Base-by-base conservation (phyloP, 768 basidiomycete species). In the Russula olivacea region DNA sequence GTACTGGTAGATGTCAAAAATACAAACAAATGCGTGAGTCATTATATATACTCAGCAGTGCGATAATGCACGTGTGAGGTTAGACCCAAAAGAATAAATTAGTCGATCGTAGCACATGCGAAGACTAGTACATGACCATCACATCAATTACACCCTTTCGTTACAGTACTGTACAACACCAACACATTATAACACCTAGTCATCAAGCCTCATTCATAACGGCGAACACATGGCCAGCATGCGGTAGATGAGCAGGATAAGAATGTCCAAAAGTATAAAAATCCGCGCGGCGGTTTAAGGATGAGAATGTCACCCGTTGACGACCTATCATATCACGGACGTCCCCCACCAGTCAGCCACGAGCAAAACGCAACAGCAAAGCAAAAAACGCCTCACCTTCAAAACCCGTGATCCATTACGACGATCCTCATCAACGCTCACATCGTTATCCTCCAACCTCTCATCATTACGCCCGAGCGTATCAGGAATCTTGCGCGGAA, bases 311-410 rank as follows among this genome's bases (percentile, higher is more conserved):
- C 51, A 68, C 23, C 34, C 45, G 38, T 66, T 66, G 36, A 68
- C 59, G 41, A 63, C 58, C 66, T 69, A 55, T n/a, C 47, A 21
- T 15, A n/a, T n/a, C n/a, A n/a, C n/a, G 8, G 5, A 30, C 6
- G 30, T 12, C 10, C 41, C 12, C 19, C 28, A 19, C 25, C 14
- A 19, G 19, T 47, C 21, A 47, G 45, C 45, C 11, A 47, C n/a
- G 43, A 8, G 43, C 21, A 0, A 21, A 23, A 12, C n/a, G 11
- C 30, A 32, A 2, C 32, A 34, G 19, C 3, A 38, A 36, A 23
- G n/a, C 36, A 14, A 55, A 21, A 19, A 1, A 52, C 11, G 11
- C 1, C 55, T 56, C 47, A 70, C 69, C 62, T 68, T 68, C 7
- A 54, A 38, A 4, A 38, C 0, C 6, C 52, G 52, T 14, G 34